Base-by-base conservation (phyloP, 1,284 basidiomycete species). In the Ganoderma resinaceum region DNA sequence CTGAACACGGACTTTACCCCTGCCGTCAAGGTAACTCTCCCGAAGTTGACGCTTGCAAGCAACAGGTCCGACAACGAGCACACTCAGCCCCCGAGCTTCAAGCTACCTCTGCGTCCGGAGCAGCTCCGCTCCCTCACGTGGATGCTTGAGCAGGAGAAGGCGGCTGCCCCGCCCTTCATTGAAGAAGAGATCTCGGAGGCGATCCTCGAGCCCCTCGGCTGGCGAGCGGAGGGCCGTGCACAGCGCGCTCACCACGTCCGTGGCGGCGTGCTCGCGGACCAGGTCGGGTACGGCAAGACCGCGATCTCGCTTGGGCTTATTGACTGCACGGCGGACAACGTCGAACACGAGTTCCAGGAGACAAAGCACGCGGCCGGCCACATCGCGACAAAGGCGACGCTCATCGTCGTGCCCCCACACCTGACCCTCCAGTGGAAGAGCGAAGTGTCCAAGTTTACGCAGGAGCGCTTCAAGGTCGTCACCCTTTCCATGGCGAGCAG, bases 231-330 rank as follows among this genome's bases (percentile, higher is more conserved):
- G 79, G 96, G 94, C 62, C 92, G 94, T 61, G 96, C 95, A 1
- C 90, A 94, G 73, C 84, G 96, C 29, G 87, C 90, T 0, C 87
- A 95, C 63, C 85, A 83, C 70, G 82, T 98, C 31, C 87, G 94
- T 61, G 97, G 96, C 18, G 97, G 97, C 35, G 96, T 98, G 64
- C 88, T 98, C 59, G 97, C 97, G 11, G 96, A 98, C 76, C 93
- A 97, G 79, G 96, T 98, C 72, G 96, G 97, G 61, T 98, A 98
- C 77, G 96, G 96, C 42, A 98, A 98, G 82, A 98, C 96, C 0
- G 96, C 96, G 35, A 98, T 98, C 74, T 96, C 95, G 0, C 86
- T 98, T 26, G 96, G 93, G 12, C 85, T 98, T 65, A 92, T 97
- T 71, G 91, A 93, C 76, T 91, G 89, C 76, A 85, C 87, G 65